Conservation (phyloP, 1,284 basidiomycete genomes). For the Tranzscheliella williamsii region DNA sequence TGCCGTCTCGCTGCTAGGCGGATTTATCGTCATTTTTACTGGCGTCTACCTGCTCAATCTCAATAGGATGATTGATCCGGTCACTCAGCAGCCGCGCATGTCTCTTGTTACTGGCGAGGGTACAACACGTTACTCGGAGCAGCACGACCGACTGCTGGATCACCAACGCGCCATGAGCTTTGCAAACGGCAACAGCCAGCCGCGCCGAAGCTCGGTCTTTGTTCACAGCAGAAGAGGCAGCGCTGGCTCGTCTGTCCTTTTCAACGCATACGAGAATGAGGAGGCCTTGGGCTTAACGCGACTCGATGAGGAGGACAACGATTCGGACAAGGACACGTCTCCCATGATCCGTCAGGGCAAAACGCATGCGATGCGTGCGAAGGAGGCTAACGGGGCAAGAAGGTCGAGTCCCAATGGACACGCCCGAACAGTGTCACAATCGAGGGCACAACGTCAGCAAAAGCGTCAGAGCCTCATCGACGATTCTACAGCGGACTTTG, state of each 20-base stretch:
- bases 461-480: conserved; percentile 38
- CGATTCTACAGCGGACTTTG: conserved; percentile 14
- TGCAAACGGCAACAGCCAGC: conserved; percentile 20
- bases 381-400: neutral
- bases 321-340: conserved; percentile 27
- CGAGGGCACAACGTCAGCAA: conserved; percentile 14
- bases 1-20: conserved; percentile 57
- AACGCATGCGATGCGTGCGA: conserved; percentile 4
- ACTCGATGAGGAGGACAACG: conserved; percentile 46
- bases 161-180: conserved; percentile 37
- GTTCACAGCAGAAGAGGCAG: conserved; percentile 30
- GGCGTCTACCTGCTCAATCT: conserved; percentile 60
- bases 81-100: conserved; percentile 53
- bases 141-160: conserved; percentile 46
- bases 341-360: conserved; percentile 36
- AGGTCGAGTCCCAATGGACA: conserved; percentile 4
- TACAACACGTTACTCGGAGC: conserved; percentile 40
- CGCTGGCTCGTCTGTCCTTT: conserved; percentile 41
- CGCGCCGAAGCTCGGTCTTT: conserved; percentile 15
- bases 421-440: conserved; percentile 5
- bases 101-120: conserved; percentile 54
- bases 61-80: conserved; percentile 52
- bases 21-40: conserved; percentile 59
- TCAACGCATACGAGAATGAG: conserved; percentile 51
- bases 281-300: conserved; percentile 48